These are phyloP conservation scores for Aspergillus indologenus DNA, from an alignment of 495 filamentous ascomycete genomes.

Conservation along the genomic window DNA sequence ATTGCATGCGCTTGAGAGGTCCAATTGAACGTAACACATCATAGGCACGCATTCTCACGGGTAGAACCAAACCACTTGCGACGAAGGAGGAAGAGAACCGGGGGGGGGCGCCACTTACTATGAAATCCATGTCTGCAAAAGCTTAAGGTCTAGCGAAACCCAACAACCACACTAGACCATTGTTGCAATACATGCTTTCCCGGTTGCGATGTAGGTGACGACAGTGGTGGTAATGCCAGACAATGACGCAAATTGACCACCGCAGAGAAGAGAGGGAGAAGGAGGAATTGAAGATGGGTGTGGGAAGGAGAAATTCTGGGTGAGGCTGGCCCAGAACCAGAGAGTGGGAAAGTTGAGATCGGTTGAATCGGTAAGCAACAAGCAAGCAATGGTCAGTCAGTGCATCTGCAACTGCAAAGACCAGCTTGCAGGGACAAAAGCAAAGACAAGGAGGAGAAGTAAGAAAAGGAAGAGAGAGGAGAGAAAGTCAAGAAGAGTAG, in stretches of 20 bases:
- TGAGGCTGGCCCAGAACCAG: slow-evolving; percentile 1
- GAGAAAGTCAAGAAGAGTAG: slow-evolving; percentile 13
- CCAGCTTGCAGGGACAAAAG: slow-evolving; percentile 25
- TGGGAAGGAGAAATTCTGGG: neutral
- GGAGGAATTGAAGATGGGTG: slow-evolving; percentile 2
- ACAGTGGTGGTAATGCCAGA: slow-evolving; percentile 8
- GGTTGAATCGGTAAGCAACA: slow-evolving; percentile 5
- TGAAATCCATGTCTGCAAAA: slow-evolving; percentile 46
- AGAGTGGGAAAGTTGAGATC: neutral
- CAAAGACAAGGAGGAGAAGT: slow-evolving; percentile 18
- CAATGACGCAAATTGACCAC: slow-evolving; percentile 17
- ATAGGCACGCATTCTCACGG: neutral
- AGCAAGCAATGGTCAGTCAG: neutral
- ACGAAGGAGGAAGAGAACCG: neutral
- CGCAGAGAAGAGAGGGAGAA: neutral
- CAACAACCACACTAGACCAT: slow-evolving; percentile 34
- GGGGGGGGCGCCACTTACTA: slow-evolving; percentile 34
- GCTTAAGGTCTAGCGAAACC: slow-evolving; percentile 29
- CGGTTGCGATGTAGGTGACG: slow-evolving; percentile 1
- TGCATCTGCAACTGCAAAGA: slow-evolving; percentile 22
- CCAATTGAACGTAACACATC: neutral
- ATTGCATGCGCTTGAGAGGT: neutral
- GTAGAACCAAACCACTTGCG: neutral
- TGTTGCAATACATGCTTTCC: slow-evolving; percentile 38
- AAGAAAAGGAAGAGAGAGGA: slow-evolving; percentile 9